These are phyloP conservation scores for Funneliformis caledonium DNA, from an alignment of 371 early-diverging fungal genomes.

Conservation along the genomic window DNA sequence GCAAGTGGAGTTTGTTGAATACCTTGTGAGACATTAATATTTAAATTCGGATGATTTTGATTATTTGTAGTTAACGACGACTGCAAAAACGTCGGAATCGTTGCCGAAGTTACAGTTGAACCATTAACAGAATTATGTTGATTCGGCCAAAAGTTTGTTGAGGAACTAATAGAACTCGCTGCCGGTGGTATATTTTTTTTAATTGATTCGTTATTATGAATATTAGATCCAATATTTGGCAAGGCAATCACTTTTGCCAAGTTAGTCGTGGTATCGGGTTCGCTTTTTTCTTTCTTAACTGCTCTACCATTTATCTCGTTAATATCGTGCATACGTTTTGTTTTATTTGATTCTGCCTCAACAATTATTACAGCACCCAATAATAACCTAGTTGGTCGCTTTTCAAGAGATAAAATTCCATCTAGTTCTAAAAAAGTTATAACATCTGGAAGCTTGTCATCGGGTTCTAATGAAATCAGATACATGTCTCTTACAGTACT, in stretches of 20 bases:
- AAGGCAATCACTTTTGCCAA: neutral
- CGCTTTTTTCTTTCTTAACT: slow-evolving; percentile 28
- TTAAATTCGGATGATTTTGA: neutral
- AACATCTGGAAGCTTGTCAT: slow-evolving; percentile 34
- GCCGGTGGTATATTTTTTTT: neutral
- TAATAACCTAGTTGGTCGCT: slow-evolving; percentile 32
- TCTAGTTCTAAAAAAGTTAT: slow-evolving; percentile 32
- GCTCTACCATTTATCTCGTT: neutral
- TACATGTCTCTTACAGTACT: slow-evolving; percentile 38
- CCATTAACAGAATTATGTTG: neutral
- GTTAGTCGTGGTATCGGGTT: neutral
- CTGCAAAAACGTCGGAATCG: slow-evolving; percentile 13
- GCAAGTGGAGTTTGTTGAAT: neutral
- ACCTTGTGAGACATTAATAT: neutral
- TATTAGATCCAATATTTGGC: slow-evolving; percentile 14
- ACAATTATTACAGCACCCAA: slow-evolving; percentile 36
- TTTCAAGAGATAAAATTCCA: slow-evolving; percentile 20
- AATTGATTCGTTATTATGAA: neutral
- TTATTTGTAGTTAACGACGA: neutral
- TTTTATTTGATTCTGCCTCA: slow-evolving; percentile 33
- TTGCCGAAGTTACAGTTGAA: neutral
- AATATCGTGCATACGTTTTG: slow-evolving; percentile 24
- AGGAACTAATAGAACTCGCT: neutral
- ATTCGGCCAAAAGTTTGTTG: neutral
- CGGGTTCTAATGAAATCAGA: slow-evolving; percentile 31